A percentile compares a stretch with the other conserved stretches of the same genome.
Conservation (phyloP, 306 rosid species). For the Inga laurina region DNA sequence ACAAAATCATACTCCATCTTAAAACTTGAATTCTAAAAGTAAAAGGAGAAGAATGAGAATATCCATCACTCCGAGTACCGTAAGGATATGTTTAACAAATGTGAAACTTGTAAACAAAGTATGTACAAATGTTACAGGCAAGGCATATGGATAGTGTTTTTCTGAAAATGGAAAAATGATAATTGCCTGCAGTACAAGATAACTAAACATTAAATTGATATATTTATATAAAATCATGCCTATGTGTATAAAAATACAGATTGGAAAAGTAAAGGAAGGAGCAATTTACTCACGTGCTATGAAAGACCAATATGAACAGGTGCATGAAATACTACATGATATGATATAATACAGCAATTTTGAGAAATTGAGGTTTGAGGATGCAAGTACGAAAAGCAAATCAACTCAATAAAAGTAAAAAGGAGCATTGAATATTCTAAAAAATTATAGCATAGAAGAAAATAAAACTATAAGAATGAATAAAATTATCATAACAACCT, state of each 20-base stretch:
- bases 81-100: conserved; percentile 3
- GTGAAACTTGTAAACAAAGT: background rate
- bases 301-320: background rate
- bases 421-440: background rate
- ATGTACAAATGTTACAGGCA: conserved; percentile 4
- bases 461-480: background rate
- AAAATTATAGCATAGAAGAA: too few relatives aligned
- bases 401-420: background rate
- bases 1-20: background rate
- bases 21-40: background rate
- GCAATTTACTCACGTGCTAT: background rate
- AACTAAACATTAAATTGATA: conserved; percentile 6
- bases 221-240: conserved; percentile 14
- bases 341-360: background rate
- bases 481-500: background rate
- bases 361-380: background rate
- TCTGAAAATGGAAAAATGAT: conserved; percentile 29
- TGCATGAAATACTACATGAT: background rate
- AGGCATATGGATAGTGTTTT: background rate
- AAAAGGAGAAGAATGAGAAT: background rate
- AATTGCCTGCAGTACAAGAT: background rate
- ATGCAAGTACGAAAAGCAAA: too few relatives aligned
- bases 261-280: conserved; percentile 4
- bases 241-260: background rate
- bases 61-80: background rate